These are phyloP conservation scores for Cercospora beticola DNA, from an alignment of 2,329 filamentous ascomycete species.

Conservation along the genomic window DNA sequence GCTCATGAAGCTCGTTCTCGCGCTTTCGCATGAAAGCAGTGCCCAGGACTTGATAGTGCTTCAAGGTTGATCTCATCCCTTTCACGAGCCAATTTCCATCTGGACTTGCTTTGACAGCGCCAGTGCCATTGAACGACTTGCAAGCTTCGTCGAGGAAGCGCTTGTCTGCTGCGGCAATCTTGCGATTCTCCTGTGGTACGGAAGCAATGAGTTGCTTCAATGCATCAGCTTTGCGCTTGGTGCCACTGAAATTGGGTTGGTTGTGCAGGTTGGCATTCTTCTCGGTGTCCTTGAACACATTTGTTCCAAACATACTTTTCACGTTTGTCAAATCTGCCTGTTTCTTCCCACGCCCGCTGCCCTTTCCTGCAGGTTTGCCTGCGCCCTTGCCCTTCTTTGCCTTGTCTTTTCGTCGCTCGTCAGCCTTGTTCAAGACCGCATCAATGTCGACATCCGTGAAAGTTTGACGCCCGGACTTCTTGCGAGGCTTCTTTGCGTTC, in stretches of 20 bases:
- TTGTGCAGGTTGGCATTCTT: slow-evolving; percentile 16
- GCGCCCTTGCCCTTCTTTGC: slow-evolving; percentile 16
- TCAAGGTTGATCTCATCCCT: slow-evolving; percentile 51
- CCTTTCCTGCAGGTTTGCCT: neutral
- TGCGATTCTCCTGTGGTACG: slow-evolving; percentile 40
- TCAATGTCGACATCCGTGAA: slow-evolving; percentile 15
- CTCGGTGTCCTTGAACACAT: slow-evolving; percentile 31
- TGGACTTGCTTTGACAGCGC: slow-evolving; percentile 34
- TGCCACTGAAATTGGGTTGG: slow-evolving; percentile 27
- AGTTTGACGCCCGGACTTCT: neutral
- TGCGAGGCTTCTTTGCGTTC: neutral
- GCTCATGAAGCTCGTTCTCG: slow-evolving; percentile 44
- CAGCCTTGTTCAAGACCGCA: slow-evolving; percentile 15
- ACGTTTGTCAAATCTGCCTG: slow-evolving; percentile 15
- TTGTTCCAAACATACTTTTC: slow-evolving; percentile 19
- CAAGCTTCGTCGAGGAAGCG: slow-evolving; percentile 41
- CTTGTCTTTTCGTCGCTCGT: slow-evolving; percentile 10
- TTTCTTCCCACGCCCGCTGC: neutral
- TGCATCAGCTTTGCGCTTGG: slow-evolving; percentile 37
- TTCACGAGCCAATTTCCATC: slow-evolving; percentile 46
- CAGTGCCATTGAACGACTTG: slow-evolving; percentile 44
- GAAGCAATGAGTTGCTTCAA: slow-evolving; percentile 44
- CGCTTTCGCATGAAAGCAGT: slow-evolving; percentile 56
- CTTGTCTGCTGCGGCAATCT: slow-evolving; percentile 40
- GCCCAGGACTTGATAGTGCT: slow-evolving; percentile 54